Base-by-base conservation (phyloP, 345 rosid species). In the Camelina laxa region DNA sequence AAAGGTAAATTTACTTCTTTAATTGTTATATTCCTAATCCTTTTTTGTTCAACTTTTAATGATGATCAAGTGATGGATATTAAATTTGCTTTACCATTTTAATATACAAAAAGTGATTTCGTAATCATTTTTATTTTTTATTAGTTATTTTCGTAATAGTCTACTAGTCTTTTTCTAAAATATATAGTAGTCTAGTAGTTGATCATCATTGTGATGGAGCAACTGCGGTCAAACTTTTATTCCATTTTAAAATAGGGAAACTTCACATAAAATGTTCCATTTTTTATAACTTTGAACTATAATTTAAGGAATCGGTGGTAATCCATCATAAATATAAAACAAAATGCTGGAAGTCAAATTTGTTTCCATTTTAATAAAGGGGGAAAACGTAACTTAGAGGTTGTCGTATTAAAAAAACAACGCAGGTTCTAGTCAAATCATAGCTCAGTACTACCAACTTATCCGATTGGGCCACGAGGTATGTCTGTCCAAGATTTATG, bases 361-460 rank as follows among this genome's bases (percentile, higher is more conserved):
- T 75, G 75, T 51, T 22, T 39, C 4, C 42, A 72, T 27, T 39
- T 24, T 24, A 4, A 27, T 39, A 9, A 50, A 39, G 16, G 20
- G 20, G 55, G 54, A 30, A 63, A 62, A 53, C 69, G 62, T 13
- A 72, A 62, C 11, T 35, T 33, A 35, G 27, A 24, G 62, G 62
- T 39, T n/a, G 14, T 39, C 38, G 14, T 20, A 5, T 20, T 9
- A 9, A 6, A 54, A 9, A n/a, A n/a, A n/a, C n/a, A 44, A 51
- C 54, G 63, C 13, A 79, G 82, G 82, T 69, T 79, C 82, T 7
- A 79, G 82, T 68, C 82, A 79, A 69, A 17, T 79, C 55, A 79
- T 79, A 45, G 82, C 82, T 47, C 82, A 79, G 22, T 79, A 79
- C 78, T 79, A 79, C 65, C 82, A 79, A 57, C 82, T 79, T 50